A percentile compares a stretch with the other conserved stretches of the same genome.
Evolutionary conservation across 352 stramenopile species (phyloP).

Genomic region (Phytophthora cactorum): DNA sequence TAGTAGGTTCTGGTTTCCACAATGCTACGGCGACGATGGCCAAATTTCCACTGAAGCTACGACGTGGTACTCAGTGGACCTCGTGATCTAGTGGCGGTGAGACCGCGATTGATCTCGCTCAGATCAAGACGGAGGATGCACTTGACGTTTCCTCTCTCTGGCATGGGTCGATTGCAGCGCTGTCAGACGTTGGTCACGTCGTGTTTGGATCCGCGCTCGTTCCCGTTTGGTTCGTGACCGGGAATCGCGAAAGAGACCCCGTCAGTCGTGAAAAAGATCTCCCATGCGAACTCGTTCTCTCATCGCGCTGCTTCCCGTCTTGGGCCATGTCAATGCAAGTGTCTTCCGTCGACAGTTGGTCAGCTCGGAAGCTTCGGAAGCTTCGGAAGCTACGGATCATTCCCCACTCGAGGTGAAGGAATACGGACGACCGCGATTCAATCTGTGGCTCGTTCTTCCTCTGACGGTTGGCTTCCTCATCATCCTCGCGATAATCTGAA

Average conservation of each 20-base stretch:
- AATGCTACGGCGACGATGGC: not conserved
- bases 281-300: conserved; percentile 6
- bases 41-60: conserved; percentile 2
- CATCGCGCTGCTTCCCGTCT: not conserved
- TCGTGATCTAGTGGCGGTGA: conserved; percentile 5
- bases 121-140: conserved; percentile 17
- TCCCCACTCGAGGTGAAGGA: not conserved
- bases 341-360: conserved; percentile 1
- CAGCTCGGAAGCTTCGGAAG: not conserved
- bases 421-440: conserved; percentile 2
- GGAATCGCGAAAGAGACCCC: not conserved
- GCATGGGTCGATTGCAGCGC: not conserved
- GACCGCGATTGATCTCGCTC: not conserved
- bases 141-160: conserved; percentile 13
- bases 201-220: not conserved
- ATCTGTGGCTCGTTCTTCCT: conserved; percentile 13
- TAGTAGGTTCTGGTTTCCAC: conserved; percentile 8
- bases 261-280: conserved; percentile 25
- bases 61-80: conserved; percentile 7
- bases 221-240: not conserved
- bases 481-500: conserved; percentile 4
- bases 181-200: conserved; percentile 6
- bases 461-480: conserved; percentile 9
- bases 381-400: not conserved
- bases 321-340: not conserved